phyloP scores from a whole-genome alignment of 2,329 filamentous ascomycete species.

The Dactylellina cionopaga region DNA sequence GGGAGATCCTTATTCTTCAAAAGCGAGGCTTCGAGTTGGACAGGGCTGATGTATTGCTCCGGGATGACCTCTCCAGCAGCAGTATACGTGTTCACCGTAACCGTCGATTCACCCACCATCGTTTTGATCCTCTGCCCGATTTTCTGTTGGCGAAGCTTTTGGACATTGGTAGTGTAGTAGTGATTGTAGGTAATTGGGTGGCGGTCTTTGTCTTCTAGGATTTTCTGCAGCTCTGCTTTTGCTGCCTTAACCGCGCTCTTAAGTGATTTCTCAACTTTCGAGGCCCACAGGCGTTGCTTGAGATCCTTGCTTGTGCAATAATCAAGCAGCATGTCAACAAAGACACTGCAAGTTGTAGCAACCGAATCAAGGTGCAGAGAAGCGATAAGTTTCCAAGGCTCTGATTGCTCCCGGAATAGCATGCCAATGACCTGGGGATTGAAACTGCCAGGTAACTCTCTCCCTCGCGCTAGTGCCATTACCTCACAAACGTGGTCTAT shows the following conservation, averaged over 20 bases:
- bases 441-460: constrained; percentile 60
- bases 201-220: constrained; percentile 36
- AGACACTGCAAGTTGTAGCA: constrained; percentile 56
- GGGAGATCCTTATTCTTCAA: background rate
- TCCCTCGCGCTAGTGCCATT: constrained; percentile 57
- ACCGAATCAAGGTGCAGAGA: constrained; percentile 54
- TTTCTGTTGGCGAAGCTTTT: constrained; percentile 17
- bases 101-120: constrained; percentile 5
- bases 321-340: constrained; percentile 56
- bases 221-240: constrained; percentile 31
- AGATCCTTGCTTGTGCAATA: constrained; percentile 56
- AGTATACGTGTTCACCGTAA: background rate
- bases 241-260: constrained; percentile 14
- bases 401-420: constrained; percentile 59
- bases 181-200: constrained; percentile 44
- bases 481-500: constrained; percentile 38
- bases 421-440: constrained; percentile 59
- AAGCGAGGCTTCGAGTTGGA: constrained; percentile 1
- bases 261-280: constrained; percentile 21
- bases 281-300: constrained; percentile 49
- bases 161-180: constrained; percentile 29
- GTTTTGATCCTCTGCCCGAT: constrained; percentile 7
- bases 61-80: no score
- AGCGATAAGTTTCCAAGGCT: constrained; percentile 59
- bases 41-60: background rate